phyloP scores from a whole-genome alignment of 2,329 filamentous ascomycete genomes.

The Coniochaeta prunicola region DNA sequence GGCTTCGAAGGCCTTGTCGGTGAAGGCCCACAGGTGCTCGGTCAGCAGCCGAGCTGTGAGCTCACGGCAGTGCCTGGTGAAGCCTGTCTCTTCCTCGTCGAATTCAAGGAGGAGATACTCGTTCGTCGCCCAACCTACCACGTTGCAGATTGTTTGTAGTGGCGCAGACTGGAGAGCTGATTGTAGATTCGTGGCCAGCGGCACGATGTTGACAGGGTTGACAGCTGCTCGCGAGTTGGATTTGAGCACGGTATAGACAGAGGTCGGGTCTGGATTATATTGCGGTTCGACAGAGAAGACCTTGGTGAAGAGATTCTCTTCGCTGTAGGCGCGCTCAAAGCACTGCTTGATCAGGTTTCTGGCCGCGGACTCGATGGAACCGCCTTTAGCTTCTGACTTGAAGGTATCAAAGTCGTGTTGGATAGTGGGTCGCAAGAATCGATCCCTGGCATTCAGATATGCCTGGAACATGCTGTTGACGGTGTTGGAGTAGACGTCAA shows the following conservation, averaged over 20 bases:
- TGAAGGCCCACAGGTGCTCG: conserved; percentile 51
- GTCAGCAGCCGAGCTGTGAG: conserved; percentile 48
- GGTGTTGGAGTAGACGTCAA: conserved; percentile 46
- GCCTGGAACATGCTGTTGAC: conserved; percentile 47
- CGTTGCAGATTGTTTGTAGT: conserved; percentile 43
- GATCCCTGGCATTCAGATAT: conserved; percentile 45
- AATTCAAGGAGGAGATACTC: conserved; percentile 50
- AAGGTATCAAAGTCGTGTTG: conserved; percentile 49
- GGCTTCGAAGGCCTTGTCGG: conserved; percentile 45
- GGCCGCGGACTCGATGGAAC: conserved; percentile 45
- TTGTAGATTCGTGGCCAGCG: conserved; percentile 43
- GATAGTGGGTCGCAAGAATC: conserved; percentile 43
- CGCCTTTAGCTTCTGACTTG: conserved; percentile 40
- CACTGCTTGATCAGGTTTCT: conserved; percentile 53
- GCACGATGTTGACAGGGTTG: conserved; percentile 46
- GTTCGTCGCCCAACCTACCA: conserved; percentile 50
- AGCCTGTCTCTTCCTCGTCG: conserved; percentile 48
- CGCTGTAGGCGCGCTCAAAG: conserved; percentile 50
- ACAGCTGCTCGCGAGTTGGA: conserved; percentile 41
- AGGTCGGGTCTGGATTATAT: conserved; percentile 41
- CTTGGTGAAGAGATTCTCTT: conserved; percentile 44
- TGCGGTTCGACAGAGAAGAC: conserved; percentile 50
- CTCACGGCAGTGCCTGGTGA: conserved; percentile 46
- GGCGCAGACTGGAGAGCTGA: conserved; percentile 37
- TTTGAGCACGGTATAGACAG: conserved; percentile 44